phyloP scores from a whole-genome alignment of 495 filamentous ascomycete genomes.

The Haplographium delicatum region DNA sequence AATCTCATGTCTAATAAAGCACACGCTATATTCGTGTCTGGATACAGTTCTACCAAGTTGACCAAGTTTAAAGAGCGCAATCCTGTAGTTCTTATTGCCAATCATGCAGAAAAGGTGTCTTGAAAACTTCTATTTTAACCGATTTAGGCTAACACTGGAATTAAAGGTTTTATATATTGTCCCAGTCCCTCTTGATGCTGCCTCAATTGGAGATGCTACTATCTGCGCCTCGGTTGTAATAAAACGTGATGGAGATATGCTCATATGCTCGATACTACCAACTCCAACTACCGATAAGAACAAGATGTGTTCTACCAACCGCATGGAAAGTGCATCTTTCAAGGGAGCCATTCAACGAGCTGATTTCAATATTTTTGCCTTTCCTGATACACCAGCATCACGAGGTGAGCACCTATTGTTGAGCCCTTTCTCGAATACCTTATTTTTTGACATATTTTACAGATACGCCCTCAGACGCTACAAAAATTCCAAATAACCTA shows the following conservation, averaged over 20 bases:
- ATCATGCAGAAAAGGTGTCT: slow-evolving; percentile 27
- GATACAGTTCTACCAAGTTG: slow-evolving; percentile 18
- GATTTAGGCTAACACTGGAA: background rate
- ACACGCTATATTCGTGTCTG: slow-evolving; percentile 26
- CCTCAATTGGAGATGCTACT: slow-evolving; percentile 28
- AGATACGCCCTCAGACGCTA: no score
- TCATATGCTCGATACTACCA: slow-evolving; percentile 27
- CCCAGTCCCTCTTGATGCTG: slow-evolving; percentile 27
- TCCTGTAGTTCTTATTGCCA: slow-evolving; percentile 26
- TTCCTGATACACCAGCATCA: background rate
- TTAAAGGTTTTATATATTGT: slow-evolving; percentile 26
- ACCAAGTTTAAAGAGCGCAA: slow-evolving; percentile 21
- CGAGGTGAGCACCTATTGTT: no score
- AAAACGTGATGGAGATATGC: slow-evolving; percentile 23
- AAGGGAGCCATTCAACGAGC: slow-evolving; percentile 5
- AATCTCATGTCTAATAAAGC: slow-evolving; percentile 16
- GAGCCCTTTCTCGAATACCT: no score
- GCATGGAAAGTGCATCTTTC: slow-evolving; percentile 2
- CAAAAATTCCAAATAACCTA: no score
- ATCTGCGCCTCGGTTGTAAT: slow-evolving; percentile 27
- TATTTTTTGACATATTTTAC: no score
- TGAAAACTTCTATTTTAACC: background rate
- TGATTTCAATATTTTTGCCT: slow-evolving; percentile 4
- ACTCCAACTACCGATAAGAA: slow-evolving; percentile 21
- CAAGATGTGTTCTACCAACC: slow-evolving; percentile 7